A percentile compares a stretch with the other conserved stretches of the same genome.
These are phyloP conservation scores for Balakata baccata DNA, from an alignment of 345 rosid genomes.

Conservation along the genomic window DNA sequence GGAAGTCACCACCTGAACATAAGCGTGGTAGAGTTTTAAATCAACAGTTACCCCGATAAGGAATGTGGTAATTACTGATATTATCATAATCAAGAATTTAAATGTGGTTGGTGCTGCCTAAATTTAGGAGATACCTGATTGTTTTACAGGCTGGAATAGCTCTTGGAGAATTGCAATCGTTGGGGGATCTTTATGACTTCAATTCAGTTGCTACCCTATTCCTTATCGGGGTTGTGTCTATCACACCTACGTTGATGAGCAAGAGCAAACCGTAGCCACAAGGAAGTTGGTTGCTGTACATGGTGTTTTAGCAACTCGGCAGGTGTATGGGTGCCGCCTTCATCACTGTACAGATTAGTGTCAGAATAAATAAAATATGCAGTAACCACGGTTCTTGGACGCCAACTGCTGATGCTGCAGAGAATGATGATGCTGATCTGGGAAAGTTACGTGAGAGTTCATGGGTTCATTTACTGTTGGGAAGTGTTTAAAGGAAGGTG, in stretches of 20 bases:
- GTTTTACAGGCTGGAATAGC: constrained; percentile 77
- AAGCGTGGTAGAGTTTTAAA: neutral
- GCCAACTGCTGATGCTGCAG: constrained; percentile 11
- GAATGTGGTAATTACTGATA: neutral
- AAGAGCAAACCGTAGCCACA: constrained; percentile 38
- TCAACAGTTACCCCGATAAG: too few relatives aligned
- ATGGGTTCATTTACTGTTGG: constrained; percentile 7
- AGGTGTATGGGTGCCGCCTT: neutral
- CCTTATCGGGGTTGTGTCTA: constrained; percentile 67
- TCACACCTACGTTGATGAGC: constrained; percentile 71
- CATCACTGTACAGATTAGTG: constrained; percentile 31
- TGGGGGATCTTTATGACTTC: constrained; percentile 84
- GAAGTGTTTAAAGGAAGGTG: neutral
- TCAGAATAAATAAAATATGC: constrained; percentile 22
- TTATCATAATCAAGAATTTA: neutral
- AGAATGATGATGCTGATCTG: constrained; percentile 9
- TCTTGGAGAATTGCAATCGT: constrained; percentile 74
- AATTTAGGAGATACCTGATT: constrained; percentile 2
- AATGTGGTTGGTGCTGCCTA: neutral
- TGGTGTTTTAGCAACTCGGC: constrained; percentile 7
- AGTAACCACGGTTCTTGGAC: constrained; percentile 9
- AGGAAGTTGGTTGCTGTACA: constrained; percentile 16
- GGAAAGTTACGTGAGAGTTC: constrained; percentile 6
- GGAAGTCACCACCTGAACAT: neutral
- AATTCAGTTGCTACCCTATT: constrained; percentile 75